These are phyloP conservation scores for Solanum clarkiae DNA, from an alignment of 257 asterid species.

Conservation along the genomic window DNA sequence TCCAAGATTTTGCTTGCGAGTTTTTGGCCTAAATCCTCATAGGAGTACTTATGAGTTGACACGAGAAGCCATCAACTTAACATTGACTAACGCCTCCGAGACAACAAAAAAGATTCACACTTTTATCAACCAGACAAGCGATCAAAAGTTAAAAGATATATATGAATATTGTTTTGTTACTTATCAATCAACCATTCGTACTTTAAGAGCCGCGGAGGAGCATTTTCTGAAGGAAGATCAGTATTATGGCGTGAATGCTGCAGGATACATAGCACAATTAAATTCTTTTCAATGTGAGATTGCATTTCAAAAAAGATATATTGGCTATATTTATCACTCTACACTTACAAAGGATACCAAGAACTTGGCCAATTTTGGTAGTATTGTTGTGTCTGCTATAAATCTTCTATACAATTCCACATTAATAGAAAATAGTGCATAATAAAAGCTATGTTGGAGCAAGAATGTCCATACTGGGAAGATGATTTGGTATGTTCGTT, in stretches of 20 bases:
- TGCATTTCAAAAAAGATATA: not conserved
- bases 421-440: not conserved
- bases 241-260: not conserved
- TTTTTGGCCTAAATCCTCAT: not conserved
- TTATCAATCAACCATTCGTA: not conserved
- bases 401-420: not conserved
- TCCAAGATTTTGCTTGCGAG: not conserved
- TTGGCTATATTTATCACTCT: not conserved
- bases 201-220: not conserved
- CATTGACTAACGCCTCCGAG: not conserved
- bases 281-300: not conserved
- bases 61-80: not conserved
- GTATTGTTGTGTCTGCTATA: not conserved
- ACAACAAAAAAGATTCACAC: not conserved
- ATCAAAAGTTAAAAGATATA: not conserved
- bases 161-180: not conserved
- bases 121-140: not conserved
- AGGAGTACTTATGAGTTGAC: not conserved
- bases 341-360: not conserved
- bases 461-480: not conserved
- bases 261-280: not conserved
- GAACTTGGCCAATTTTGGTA: not conserved
- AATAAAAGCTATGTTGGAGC: not conserved
- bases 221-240: not conserved
- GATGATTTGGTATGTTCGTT: not conserved